These are phyloP conservation scores for Leishmania braziliensis DNA, from an alignment of 208 protist species.

Conservation along the genomic window DNA sequence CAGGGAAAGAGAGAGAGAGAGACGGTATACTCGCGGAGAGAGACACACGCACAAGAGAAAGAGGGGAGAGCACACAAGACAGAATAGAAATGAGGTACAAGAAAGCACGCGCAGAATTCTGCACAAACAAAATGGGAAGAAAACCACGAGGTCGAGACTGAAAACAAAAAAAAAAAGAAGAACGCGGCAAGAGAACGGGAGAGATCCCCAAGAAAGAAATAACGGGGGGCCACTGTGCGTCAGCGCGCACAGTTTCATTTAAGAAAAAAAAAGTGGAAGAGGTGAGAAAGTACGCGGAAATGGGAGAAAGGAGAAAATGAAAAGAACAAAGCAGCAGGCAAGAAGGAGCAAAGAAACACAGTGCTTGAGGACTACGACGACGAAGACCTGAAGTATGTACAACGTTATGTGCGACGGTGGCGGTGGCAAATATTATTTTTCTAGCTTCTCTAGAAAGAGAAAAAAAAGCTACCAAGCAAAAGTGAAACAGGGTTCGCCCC, in stretches of 20 bases:
- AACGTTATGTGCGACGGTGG: not conserved
- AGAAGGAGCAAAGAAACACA: constrained; percentile 15
- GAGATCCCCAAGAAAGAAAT: not conserved
- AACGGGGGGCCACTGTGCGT: not conserved
- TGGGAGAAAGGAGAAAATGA: constrained; percentile 10
- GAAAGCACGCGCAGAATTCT: not conserved
- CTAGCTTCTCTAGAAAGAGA: not conserved
- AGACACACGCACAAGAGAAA: not conserved
- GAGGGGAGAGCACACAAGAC: not conserved
- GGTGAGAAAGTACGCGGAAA: not conserved
- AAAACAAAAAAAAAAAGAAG: constrained; percentile 16
- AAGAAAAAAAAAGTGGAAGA: constrained; percentile 2
- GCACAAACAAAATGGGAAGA: not conserved
- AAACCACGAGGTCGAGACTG: not conserved
- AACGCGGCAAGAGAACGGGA: not conserved
- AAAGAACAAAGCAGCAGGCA: not conserved
- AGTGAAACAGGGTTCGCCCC: not conserved
- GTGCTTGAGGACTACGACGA: constrained; percentile 13
- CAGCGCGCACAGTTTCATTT: not conserved
- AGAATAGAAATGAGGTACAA: not conserved
- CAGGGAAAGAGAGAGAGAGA: too few relatives aligned
- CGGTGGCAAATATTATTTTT: not conserved
- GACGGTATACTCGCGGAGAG: too few relatives aligned
- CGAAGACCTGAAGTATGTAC: constrained; percentile 17
- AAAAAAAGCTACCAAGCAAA: not conserved